Conservation (phyloP, 1,139 yeast species). For the Torulaspora globosa region DNA sequence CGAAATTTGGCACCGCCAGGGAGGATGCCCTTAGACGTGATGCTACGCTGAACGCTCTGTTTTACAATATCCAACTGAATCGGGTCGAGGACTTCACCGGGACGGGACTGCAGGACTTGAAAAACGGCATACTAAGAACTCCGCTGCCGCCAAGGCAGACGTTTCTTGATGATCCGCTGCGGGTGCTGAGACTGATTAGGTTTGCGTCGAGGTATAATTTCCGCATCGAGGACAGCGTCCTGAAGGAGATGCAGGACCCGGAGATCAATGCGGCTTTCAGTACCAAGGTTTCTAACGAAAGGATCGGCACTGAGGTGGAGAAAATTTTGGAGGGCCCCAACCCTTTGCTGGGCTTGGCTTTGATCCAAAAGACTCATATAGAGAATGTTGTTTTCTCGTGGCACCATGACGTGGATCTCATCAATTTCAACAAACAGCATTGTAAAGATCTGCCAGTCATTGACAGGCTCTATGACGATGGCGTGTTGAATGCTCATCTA, state of each 20-base stretch:
- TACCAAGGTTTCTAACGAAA: conserved; percentile 79
- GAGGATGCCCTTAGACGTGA: conserved; percentile 92
- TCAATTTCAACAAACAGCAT: conserved; percentile 22
- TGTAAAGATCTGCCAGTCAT: conserved; percentile 15
- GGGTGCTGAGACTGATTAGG: conserved; percentile 78
- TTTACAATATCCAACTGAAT: conserved; percentile 67
- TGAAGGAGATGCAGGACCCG: conserved; percentile 59
- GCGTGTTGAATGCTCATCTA: conserved; percentile 23
- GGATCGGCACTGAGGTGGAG: conserved; percentile 81
- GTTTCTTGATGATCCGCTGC: conserved; percentile 86
- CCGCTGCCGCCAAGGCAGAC: conserved; percentile 84
- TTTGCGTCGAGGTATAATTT: conserved; percentile 82
- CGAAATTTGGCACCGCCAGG: conserved; percentile 78
- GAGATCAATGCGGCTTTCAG: conserved; percentile 57
- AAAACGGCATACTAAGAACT: conserved; percentile 69
- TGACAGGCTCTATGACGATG: conserved; percentile 14
- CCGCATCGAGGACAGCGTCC: conserved; percentile 54
- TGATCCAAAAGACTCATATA: conserved; percentile 54
- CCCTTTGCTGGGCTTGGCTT: conserved; percentile 60
- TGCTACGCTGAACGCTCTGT: conserved; percentile 88
- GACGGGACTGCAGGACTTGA: conserved; percentile 66
- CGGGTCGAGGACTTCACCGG: conserved; percentile 81
- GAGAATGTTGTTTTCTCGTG: conserved; percentile 53
- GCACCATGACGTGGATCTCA: conserved; percentile 27
- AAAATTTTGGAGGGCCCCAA: conserved; percentile 65